Conservation (phyloP, 2,329 filamentous ascomycete species). For the Lasiodiplodia citricola region DNA sequence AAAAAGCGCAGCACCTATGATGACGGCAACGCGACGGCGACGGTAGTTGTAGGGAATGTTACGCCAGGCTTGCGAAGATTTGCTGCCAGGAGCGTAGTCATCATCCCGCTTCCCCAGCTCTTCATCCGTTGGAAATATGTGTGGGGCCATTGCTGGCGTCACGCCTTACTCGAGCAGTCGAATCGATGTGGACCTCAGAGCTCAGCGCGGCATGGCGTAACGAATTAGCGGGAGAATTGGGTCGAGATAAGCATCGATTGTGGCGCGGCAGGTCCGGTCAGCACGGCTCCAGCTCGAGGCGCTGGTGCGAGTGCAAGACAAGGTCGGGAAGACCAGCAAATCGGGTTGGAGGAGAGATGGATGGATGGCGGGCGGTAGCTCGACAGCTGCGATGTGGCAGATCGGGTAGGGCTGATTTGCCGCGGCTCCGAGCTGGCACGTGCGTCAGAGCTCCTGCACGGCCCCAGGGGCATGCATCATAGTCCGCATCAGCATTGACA, state of each 20-base stretch:
- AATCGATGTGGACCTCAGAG: slow-evolving; percentile 1
- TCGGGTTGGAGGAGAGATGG: not conserved
- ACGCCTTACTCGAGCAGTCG: not conserved
- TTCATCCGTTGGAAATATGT: slow-evolving; percentile 59
- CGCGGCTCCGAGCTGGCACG: not conserved
- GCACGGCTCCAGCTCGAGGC: not conserved
- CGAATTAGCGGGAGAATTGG: not conserved
- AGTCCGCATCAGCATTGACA: too few species aligned
- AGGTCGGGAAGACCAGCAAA: not conserved
- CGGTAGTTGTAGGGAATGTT: slow-evolving; percentile 47
- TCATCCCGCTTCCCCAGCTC: slow-evolving; percentile 71
- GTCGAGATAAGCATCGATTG: not conserved
- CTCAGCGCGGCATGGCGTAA: not conserved
- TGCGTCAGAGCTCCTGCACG: not conserved
- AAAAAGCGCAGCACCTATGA: slow-evolving; percentile 49
- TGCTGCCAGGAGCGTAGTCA: slow-evolving; percentile 55
- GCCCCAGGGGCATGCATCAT: not conserved
- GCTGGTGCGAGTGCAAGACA: too few species aligned
- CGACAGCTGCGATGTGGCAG: slow-evolving; percentile 16
- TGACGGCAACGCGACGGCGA: slow-evolving; percentile 54
- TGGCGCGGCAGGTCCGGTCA: not conserved
- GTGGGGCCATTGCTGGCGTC: slow-evolving; percentile 21
- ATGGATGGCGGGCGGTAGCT: not conserved
- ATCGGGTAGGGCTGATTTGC: slow-evolving; percentile 10
- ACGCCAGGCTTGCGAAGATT: slow-evolving; percentile 40